Conservation (phyloP, 1,139 yeast species). For the Scheffersomyces lignicola region DNA sequence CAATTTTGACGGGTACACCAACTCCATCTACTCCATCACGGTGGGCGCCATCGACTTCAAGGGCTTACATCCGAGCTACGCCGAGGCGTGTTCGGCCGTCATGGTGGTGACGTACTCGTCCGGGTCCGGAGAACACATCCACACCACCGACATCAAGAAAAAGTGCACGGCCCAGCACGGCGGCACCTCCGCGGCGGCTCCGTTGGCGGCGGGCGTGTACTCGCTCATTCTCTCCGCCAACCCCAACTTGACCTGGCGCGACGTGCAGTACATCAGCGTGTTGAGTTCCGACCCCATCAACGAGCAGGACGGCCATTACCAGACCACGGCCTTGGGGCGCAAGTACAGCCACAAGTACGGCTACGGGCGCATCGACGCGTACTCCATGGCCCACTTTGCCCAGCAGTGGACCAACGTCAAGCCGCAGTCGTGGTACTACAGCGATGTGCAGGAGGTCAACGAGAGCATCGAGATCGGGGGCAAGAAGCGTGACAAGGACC, state of each 20-base stretch:
- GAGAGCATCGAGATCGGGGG: conserved; percentile 17
- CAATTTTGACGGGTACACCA: conserved; percentile 97
- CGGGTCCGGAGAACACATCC: conserved; percentile 87
- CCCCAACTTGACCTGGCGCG: conserved; percentile 94
- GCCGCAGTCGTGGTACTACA: conserved; percentile 84
- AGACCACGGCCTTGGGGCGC: conserved; percentile 57
- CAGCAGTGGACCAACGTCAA: conserved; percentile 79
- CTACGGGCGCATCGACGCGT: conserved; percentile 90
- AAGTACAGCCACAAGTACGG: conserved; percentile 87
- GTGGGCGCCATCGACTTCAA: conserved; percentile 90
- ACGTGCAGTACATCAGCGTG: conserved; percentile 81
- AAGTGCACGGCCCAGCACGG: conserved; percentile 78
- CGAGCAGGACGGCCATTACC: conserved; percentile 70
- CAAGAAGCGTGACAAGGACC: conserved; percentile 18
- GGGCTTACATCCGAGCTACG: conserved; percentile 82
- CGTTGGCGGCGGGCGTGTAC: conserved; percentile 93
- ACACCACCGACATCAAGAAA: conserved; percentile 82
- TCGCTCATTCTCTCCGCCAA: conserved; percentile 79
- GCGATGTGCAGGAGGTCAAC: conserved; percentile 39
- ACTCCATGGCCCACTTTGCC: conserved; percentile 70
- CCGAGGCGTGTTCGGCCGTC: conserved; percentile 94
- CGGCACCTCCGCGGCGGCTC: conserved; percentile 99
- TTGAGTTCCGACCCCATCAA: conserved; percentile 70
- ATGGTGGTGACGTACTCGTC: conserved; percentile 95
- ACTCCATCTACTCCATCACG: conserved; percentile 91